A percentile compares a stretch with the other conserved stretches of the same genome.
Evolutionary conservation across 345 rosid genomes (phyloP).

Genomic region (Eutrema yunnanense): DNA sequence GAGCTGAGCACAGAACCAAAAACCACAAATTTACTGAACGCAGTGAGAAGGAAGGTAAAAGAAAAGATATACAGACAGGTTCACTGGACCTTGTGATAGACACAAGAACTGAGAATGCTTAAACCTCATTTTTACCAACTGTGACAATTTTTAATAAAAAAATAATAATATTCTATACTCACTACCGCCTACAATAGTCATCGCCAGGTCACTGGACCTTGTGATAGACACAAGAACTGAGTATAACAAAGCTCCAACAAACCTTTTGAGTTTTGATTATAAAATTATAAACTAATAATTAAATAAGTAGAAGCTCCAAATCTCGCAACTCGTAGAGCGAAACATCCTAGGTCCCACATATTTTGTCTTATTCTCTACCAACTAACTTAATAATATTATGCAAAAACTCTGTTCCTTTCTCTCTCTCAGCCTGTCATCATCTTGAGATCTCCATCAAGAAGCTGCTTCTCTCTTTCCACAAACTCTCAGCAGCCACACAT

Average conservation of each 20-base stretch:
- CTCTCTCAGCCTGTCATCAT: slow-evolving; percentile 22
- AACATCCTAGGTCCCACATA: slow-evolving; percentile 52
- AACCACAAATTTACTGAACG: not conserved
- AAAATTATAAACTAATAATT: not conserved
- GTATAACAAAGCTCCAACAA: slow-evolving; percentile 23
- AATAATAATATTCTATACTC: not conserved
- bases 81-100: no score
- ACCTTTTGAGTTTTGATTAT: slow-evolving; percentile 20
- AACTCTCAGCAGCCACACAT: slow-evolving; percentile 20
- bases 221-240: slow-evolving; percentile 15
- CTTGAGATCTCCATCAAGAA: slow-evolving; percentile 63
- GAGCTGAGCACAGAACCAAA: slow-evolving; percentile 52
- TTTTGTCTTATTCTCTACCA: slow-evolving; percentile 32
- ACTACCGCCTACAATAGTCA: slow-evolving; percentile 13
- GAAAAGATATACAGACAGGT: not conserved
- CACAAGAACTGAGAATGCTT: no score
- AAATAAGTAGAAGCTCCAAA: slow-evolving; percentile 22
- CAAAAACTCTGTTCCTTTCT: slow-evolving; percentile 22
- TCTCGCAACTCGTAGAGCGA: slow-evolving; percentile 28
- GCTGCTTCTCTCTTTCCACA: slow-evolving; percentile 49
- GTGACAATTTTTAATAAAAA: not conserved
- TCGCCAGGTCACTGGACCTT: slow-evolving; percentile 13
- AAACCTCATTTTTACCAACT: not conserved
- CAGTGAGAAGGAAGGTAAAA: not conserved
- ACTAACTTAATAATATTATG: slow-evolving; percentile 26